Conservation (phyloP, 306 rosid genomes). For the Biancaea sappan region DNA sequence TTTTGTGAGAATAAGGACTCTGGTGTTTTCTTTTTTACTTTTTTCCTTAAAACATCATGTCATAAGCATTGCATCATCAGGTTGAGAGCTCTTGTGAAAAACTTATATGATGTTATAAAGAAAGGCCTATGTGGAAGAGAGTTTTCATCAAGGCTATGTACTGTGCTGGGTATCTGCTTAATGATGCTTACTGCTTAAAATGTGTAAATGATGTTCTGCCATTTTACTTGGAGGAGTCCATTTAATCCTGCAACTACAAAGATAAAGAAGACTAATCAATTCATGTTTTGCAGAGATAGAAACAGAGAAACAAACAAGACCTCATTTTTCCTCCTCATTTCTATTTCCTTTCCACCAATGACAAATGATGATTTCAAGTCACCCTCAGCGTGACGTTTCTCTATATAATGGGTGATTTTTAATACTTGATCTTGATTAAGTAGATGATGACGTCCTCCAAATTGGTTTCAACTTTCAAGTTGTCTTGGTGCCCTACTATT, state of each 20-base stretch:
- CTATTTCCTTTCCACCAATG: conserved; percentile 4
- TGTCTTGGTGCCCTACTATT: conserved; percentile 1
- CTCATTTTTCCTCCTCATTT: not conserved
- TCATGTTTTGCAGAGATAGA: not conserved
- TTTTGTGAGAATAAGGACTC: too few species aligned
- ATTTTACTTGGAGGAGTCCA: too few species aligned
- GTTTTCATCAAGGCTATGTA: too few species aligned
- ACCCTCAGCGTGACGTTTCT: conserved; percentile 8
- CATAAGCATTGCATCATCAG: too few species aligned
- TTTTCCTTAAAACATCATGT: too few species aligned
- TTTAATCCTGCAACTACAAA: not conserved
- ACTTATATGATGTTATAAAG: too few species aligned
- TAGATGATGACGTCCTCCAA: not conserved
- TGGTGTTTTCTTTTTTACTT: too few species aligned
- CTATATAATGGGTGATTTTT: not conserved
- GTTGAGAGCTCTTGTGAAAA: too few species aligned
- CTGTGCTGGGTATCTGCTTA: too few species aligned
- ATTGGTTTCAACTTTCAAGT: conserved; percentile 2
- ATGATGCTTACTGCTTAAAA: too few species aligned
- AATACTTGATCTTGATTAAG: conserved; percentile 2
- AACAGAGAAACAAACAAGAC: not conserved
- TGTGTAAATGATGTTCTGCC: too few species aligned
- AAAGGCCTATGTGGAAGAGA: too few species aligned
- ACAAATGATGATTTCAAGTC: conserved; percentile 17
- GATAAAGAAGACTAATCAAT: not conserved